phyloP scores from a whole-genome alignment of 2,329 filamentous ascomycete genomes.

The Fusarium albosuccineum region DNA sequence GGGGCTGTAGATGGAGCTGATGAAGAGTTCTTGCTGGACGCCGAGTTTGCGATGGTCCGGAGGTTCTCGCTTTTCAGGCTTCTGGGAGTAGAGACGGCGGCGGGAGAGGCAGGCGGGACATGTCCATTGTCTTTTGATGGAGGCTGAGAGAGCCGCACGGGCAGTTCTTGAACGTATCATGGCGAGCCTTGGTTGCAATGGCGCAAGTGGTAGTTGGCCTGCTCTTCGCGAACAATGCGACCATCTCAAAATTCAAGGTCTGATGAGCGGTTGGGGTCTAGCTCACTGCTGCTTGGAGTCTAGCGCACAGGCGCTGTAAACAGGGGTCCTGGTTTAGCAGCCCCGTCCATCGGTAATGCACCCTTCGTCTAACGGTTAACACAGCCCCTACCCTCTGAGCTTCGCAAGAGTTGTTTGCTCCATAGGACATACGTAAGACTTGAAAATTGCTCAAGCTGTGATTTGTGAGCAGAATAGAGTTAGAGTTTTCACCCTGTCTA shows the following conservation, averaged over 20 bases:
- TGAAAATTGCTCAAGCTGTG: no score
- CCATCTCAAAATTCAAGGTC: constrained; percentile 27
- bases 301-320: constrained; percentile 32
- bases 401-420: neutral
- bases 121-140: constrained; percentile 47
- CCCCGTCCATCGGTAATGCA: constrained; percentile 18
- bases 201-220: constrained; percentile 13
- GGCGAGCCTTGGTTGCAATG: constrained; percentile 31
- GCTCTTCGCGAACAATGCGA: constrained; percentile 19
- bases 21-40: constrained; percentile 80
- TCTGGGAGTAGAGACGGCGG: constrained; percentile 50
- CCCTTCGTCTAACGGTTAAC: constrained; percentile 30
- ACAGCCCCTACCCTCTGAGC: constrained; percentile 9
- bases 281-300: constrained; percentile 44
- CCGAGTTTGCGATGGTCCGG: constrained; percentile 73
- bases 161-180: constrained; percentile 50
- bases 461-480: no score
- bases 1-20: constrained; percentile 82
- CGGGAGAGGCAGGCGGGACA: constrained; percentile 49
- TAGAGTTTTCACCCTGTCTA: no score
- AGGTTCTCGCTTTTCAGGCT: constrained; percentile 49
- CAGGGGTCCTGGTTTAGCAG: constrained; percentile 38
- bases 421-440: no score
- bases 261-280: constrained; percentile 8
- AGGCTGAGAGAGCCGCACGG: constrained; percentile 31